Evolutionary conservation across 208 protist species (phyloP), one percentile per base, ranked within the genome.

Genomic region (Wallacemonas sp.): DNA sequence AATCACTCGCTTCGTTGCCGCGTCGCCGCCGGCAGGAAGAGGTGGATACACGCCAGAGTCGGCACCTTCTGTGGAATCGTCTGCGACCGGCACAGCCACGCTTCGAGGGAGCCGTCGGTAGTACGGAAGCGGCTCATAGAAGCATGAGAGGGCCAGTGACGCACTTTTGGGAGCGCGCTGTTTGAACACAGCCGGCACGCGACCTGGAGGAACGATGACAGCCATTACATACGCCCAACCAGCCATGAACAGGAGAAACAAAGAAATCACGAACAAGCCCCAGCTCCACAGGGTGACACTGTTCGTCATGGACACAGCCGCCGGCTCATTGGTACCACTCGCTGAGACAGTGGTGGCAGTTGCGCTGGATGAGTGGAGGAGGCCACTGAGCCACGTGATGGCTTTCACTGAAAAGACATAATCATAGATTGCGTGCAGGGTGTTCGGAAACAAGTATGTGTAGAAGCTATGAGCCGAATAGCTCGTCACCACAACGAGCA

Each of bases 391-490:
- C 33, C 34, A 30, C 29, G 19, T 29, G 15, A 36, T 4, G 15
- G 55, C 37, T 15, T 77, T 19, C 24, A 85, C 15, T 8, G 65
- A 37, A 13, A 21, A 32, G n/a, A 45, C 15, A 17, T 45, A 17
- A 37, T 61, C 8, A 3, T 46, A 71, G 4, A 82, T 32, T 22
- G 54, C 74, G 27, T 74, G 46, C 9, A 93, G 57, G 4, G 76
- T 81, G 39, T 83, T 62, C 29, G 86, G 85, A 58, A 95, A 95
- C 0, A 95, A 41, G 46, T 91, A 95, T 1, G 60, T 58, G 57
- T 89, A 95, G 65, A 89, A 92, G 44, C 79, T 87, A 45, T 84
- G 72, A 1, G 70, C 64, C 1, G 89, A 95, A 73, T 85, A 95
- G 22, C 60, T 46, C 37, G 86, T 91, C 39, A 84, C 64, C 26